Percentiles rank a stretch among this genome's conserved stretches.
Conservation (phyloP, 805 yeast genomes). For the Yamadazyma phyllophila region DNA sequence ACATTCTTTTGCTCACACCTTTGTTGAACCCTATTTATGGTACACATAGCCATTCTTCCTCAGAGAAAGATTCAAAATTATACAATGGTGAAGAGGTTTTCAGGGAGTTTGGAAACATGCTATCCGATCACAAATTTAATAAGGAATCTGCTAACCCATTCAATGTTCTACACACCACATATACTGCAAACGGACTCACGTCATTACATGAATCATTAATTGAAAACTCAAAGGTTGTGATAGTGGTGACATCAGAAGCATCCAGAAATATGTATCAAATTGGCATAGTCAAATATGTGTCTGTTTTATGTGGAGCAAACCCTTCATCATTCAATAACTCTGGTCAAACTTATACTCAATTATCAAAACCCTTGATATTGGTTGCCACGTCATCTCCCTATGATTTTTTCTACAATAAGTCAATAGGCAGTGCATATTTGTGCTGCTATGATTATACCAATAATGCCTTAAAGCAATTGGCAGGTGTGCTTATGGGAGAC, state of each 20-base stretch:
- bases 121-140: conserved; percentile 35
- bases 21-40: conserved; percentile 37
- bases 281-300: conserved; percentile 57
- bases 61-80: conserved; percentile 16
- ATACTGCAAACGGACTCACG: conserved; percentile 58
- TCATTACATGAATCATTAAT: conserved; percentile 53
- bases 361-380: conserved; percentile 51
- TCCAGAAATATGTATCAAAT: conserved; percentile 59
- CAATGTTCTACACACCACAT: conserved; percentile 55
- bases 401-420: conserved; percentile 55
- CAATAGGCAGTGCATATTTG: conserved; percentile 54
- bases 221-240: conserved; percentile 50
- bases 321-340: conserved; percentile 27
- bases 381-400: conserved; percentile 64
- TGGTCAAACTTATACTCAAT: conserved; percentile 21
- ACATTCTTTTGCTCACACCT: conserved; percentile 37
- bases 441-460: conserved; percentile 62
- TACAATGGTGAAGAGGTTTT: conserved; percentile 52
- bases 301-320: conserved; percentile 51
- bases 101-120: conserved; percentile 47
- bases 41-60: conserved; percentile 4
- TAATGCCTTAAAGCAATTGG: conserved; percentile 48
- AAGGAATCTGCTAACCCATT: conserved; percentile 28
- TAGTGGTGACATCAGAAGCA: conserved; percentile 56
- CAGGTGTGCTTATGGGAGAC: conserved; percentile 54